Evolutionary conservation across 2,329 filamentous ascomycete species (phyloP), one percentile per base, ranked within the genome.

Genomic region (Neofusicoccum umdonicola): DNA sequence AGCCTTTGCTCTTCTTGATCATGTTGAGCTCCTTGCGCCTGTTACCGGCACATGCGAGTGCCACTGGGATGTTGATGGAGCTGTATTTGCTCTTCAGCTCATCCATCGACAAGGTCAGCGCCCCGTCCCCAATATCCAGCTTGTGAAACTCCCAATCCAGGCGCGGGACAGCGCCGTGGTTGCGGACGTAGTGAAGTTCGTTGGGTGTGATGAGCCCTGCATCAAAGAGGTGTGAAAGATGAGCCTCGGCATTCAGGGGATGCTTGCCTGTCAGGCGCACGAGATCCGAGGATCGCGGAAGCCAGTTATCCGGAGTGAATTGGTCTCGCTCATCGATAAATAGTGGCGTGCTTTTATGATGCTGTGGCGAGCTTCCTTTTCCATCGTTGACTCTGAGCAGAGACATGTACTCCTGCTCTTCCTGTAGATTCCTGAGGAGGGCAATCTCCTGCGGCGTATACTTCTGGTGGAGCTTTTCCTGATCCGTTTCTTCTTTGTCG

Each of bases 1-100:
- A 60, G 81, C 1, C 85, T 85, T 47, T 80, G 75, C 4, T 87
- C 85, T 71, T 87, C 85, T 69, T 85, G 31, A 87, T 73, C 1
- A 84, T 87, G 27, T 85, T 82, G 84, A 87, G 87, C 2, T 84
- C 85, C 69, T 87, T 84, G 7, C 85, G 80, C 8, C 86, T 76
- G 68, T 87, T 88, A 15, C 85, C 85, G 3, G 85, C 85, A 67
- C 85, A 88, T 75, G 87, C 84, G 1, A 88, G 75, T 1, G 83
- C 82, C 4, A 60, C 42, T 4, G 56, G 56, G 22, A 60, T 82
- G 63, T 83, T 85, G 68, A 84, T 77, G 2, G 70, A 66, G 2
- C 77, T 70, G 64, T 83, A 85, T 3, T 77, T 70, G 35, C 76
- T 71, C 44, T 73, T 76, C 3, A 84, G 67, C 11, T 81, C 74